Evolutionary conservation across 495 filamentous ascomycete species (phyloP), one percentile per base, ranked within the genome.

Genomic region (Aspergillus diversus): DNA sequence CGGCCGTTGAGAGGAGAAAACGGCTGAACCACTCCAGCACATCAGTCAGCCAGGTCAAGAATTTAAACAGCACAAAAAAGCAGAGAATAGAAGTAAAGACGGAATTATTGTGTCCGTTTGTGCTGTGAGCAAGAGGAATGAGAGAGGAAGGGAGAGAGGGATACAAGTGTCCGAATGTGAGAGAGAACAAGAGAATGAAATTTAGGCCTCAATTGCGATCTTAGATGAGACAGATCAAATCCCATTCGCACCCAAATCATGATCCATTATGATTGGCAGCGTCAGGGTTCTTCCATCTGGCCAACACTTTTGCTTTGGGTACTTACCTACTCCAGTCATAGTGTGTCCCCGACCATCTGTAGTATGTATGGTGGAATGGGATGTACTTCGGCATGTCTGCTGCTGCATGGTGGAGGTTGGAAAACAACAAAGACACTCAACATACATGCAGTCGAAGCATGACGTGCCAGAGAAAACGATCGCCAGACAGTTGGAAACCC

Each of bases 381-480:
- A 63, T 59, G n/a, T 51, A 48, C 52, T 50, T 66, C 21, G 7
- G 55, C 53, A 57, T 57, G 31, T 63, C 15, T 34, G 33, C 21
- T 12, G 5, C 47, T 54, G 32, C 13, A 54, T 34, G 27, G 51
- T 34, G 51, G 34, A 27, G 59, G 17, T 53, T 27, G 47, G 13
- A 57, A 12, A 43, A 54, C 50, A 61, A 55, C 59, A 55, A 55
- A 53, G 59, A 33, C 59, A 33, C 55, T 56, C 64, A 66, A 59
- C 60, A 63, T 43, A 33, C 63, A 60, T 65, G 66, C 56, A 64
- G 42, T 55, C 63, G 33, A 51, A 56, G 52, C 58, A 71, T 71
- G 69, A 71, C 66, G 66, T 71, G 66, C 64, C 63, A 63, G 49
- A 54, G 52, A 13, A 39, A 17, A 55, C 35, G 52, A 64, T 60